These are phyloP conservation scores for Candida insectalens DNA, from an alignment of 805 yeast genomes.

Conservation along the genomic window DNA sequence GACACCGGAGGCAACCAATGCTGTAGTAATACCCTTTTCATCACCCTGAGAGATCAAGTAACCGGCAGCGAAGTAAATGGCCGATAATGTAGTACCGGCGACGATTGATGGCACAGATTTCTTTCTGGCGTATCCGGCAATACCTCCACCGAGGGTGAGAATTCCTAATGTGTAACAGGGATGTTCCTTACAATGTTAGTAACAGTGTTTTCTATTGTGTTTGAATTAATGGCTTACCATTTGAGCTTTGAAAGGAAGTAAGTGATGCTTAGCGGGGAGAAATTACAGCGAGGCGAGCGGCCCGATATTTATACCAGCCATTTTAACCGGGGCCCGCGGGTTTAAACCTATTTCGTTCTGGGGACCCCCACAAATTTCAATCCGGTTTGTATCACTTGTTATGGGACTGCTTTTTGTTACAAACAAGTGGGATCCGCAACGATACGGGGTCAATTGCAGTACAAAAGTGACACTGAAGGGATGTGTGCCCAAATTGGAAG, in stretches of 20 bases:
- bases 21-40: conserved; percentile 74
- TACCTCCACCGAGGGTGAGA: conserved; percentile 22
- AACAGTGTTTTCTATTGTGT: too few relatives aligned
- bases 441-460: not conserved
- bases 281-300: too few relatives aligned
- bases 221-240: too few relatives aligned
- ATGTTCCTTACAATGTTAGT: conserved; percentile 3
- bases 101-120: conserved; percentile 71
- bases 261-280: too few relatives aligned
- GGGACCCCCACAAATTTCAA: too few relatives aligned
- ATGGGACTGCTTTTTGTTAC: conserved; percentile 1
- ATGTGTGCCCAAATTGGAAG: not conserved
- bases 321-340: too few relatives aligned
- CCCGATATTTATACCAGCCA: too few relatives aligned
- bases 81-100: conserved; percentile 61
- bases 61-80: conserved; percentile 60
- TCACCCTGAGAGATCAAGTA: conserved; percentile 64
- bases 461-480: not conserved
- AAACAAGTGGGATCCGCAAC: not conserved
- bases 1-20: conserved; percentile 59
- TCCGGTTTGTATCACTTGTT: too few relatives aligned
- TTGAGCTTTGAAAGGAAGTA: too few relatives aligned
- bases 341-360: too few relatives aligned
- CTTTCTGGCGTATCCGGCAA: conserved; percentile 35
- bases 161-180: conserved; percentile 9